Evolutionary conservation across 352 stramenopile genomes (phyloP).

Genomic region (Pilasporangium apinafurcum): DNA sequence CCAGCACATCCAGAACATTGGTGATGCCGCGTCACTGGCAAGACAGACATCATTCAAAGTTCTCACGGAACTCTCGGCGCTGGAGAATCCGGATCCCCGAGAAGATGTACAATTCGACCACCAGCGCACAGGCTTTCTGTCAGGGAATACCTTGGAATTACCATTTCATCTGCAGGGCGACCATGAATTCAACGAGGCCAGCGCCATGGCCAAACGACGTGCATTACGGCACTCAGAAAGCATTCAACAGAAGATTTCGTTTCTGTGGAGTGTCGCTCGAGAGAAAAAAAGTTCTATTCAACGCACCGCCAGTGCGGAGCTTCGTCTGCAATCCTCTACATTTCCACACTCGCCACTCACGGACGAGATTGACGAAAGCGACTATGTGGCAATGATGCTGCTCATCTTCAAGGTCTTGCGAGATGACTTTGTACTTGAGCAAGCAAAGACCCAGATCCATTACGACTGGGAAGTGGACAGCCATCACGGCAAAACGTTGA

Average conservation of each 20-base stretch:
- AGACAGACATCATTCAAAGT: constrained; percentile 63
- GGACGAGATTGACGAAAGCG: constrained; percentile 37
- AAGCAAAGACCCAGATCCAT: constrained; percentile 52
- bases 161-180: constrained; percentile 78
- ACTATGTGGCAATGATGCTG: constrained; percentile 72
- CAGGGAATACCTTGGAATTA: constrained; percentile 17
- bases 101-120: constrained; percentile 67
- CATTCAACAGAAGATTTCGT: constrained; percentile 39
- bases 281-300: constrained; percentile 26
- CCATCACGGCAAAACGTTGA: constrained; percentile 40
- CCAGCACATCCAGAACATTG: constrained; percentile 53
- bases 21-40: constrained; percentile 13
- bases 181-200: constrained; percentile 55
- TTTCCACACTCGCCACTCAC: constrained; percentile 1
- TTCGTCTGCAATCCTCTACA: not conserved
- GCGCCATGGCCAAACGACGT: constrained; percentile 40
- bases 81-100: constrained; percentile 31
- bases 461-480: constrained; percentile 81
- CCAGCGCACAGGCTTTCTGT: constrained; percentile 29
- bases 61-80: constrained; percentile 48
- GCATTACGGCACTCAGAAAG: constrained; percentile 39
- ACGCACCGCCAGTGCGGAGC: not conserved
- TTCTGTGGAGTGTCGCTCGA: constrained; percentile 59
- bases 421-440: constrained; percentile 55
- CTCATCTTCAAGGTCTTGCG: constrained; percentile 75